phyloP scores from a whole-genome alignment of 2,329 filamentous ascomycete genomes.

The Monosporascus ibericus region DNA sequence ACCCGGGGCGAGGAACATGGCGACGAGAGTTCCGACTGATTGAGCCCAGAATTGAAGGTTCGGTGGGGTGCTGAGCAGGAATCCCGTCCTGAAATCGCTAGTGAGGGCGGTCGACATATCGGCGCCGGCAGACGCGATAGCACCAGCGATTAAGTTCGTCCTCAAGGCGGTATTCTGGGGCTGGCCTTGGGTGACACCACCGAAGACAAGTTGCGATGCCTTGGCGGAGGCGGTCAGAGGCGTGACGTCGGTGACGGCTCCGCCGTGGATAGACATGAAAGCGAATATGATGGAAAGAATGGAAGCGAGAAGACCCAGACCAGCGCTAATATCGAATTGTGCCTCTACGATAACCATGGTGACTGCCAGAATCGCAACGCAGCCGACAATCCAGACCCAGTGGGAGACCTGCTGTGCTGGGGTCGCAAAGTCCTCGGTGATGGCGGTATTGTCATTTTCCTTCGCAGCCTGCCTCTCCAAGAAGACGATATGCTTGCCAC shows the following conservation, averaged over 20 bases:
- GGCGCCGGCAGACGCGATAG: conserved; percentile 48
- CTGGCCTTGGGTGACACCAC: conserved; percentile 54
- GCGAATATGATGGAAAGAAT: conserved; percentile 55
- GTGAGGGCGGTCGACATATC: conserved; percentile 49
- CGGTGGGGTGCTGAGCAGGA: conserved; percentile 59
- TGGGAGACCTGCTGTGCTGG: conserved; percentile 41
- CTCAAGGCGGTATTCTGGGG: conserved; percentile 46
- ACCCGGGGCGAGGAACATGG: conserved; percentile 61
- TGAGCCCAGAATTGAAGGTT: conserved; percentile 63
- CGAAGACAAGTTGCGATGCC: conserved; percentile 62
- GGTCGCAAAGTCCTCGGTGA: conserved; percentile 44
- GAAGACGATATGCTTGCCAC: conserved; percentile 35
- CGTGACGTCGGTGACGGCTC: conserved; percentile 52
- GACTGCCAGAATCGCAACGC: conserved; percentile 41
- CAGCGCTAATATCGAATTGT: conserved; percentile 50
- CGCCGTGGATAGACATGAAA: conserved; percentile 55
- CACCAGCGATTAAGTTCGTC: conserved; percentile 60
- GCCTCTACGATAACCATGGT: conserved; percentile 45
- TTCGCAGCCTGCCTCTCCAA: conserved; percentile 34
- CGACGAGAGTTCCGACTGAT: conserved; percentile 53
- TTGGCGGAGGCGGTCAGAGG: conserved; percentile 63
- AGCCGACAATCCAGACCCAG: conserved; percentile 46
- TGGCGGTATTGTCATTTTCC: conserved; percentile 24
- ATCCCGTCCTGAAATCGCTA: conserved; percentile 61
- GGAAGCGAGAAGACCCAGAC: conserved; percentile 49